phyloP scores from a whole-genome alignment of 1,284 basidiomycete genomes.

The Pascua guehoae region DNA sequence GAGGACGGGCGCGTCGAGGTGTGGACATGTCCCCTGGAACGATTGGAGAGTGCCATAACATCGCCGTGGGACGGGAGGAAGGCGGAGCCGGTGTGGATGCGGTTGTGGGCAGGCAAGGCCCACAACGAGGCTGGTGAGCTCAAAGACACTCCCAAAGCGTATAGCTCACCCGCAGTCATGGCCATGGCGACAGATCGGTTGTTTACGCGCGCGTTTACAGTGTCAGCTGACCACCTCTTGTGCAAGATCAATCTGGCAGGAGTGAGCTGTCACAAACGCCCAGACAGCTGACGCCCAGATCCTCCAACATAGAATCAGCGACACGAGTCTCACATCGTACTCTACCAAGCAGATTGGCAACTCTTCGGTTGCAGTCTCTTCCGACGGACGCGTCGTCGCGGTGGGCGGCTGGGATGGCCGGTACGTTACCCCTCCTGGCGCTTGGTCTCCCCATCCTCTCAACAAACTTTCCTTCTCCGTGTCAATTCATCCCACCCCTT shows the following conservation, averaged over 20 bases:
- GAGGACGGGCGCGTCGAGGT: conserved; percentile 75
- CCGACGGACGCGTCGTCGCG: conserved; percentile 70
- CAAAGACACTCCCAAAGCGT: no score
- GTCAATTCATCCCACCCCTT: background rate
- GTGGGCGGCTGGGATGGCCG: conserved; percentile 85
- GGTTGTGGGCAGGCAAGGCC: conserved; percentile 63
- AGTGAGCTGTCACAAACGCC: background rate
- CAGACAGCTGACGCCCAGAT: conserved; percentile 3
- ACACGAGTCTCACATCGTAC: conserved; percentile 14
- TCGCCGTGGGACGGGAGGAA: conserved; percentile 23
- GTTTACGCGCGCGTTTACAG: conserved; percentile 63
- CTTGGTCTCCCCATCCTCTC: no score
- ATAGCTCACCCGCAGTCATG: conserved; percentile 62
- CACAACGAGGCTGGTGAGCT: conserved; percentile 71
- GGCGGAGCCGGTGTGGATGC: conserved; percentile 59
- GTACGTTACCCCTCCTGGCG: conserved; percentile 52
- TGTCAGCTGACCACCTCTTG: conserved; percentile 77
- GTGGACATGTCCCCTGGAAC: conserved; percentile 52
- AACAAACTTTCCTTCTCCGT: no score
- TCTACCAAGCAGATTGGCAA: conserved; percentile 75
- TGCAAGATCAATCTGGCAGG: conserved; percentile 56
- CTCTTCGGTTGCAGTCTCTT: conserved; percentile 65
- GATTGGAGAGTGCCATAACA: no score
- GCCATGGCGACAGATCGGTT: conserved; percentile 67
- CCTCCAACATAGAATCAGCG: conserved; percentile 1